Conservation (phyloP, 805 yeast species). For the Candida orba region DNA sequence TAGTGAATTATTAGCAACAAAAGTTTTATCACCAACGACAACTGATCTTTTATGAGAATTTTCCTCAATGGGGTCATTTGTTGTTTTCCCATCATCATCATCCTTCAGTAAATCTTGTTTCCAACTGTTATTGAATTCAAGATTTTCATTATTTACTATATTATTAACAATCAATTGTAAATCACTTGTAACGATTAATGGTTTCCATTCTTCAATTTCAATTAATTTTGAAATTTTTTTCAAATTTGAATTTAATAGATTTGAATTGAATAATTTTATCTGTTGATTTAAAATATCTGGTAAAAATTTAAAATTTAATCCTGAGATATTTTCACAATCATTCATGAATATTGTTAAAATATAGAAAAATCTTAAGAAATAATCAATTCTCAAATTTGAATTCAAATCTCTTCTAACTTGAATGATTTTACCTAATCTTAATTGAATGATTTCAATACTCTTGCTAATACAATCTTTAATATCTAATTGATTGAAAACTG, state of each 20-base stretch:
- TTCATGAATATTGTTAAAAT: slow-evolving; percentile 62
- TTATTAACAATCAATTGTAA: slow-evolving; percentile 46
- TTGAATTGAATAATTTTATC: slow-evolving; percentile 47
- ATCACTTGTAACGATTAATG: slow-evolving; percentile 43
- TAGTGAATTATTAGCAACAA: slow-evolving; percentile 49
- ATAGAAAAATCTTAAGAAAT: slow-evolving; percentile 60
- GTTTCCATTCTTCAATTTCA: slow-evolving; percentile 77
- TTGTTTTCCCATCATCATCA: slow-evolving; percentile 1
- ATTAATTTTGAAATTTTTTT: slow-evolving; percentile 40
- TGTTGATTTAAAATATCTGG: slow-evolving; percentile 64
- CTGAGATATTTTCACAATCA: slow-evolving; percentile 81
- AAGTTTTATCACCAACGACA: slow-evolving; percentile 47
- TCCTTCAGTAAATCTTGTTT: slow-evolving; percentile 24
- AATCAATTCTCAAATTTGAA: slow-evolving; percentile 47
- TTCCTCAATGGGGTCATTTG: slow-evolving; percentile 2
- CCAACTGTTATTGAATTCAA: slow-evolving; percentile 45
- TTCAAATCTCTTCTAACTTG: slow-evolving; percentile 70
- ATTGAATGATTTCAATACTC: slow-evolving; percentile 65
- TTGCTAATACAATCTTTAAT: slow-evolving; percentile 57
- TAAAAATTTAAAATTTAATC: slow-evolving; percentile 48
- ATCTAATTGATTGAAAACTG: slow-evolving; percentile 51
- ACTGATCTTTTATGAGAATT: slow-evolving; percentile 32
- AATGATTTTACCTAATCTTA: slow-evolving; percentile 69
- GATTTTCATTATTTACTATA: slow-evolving; percentile 39
- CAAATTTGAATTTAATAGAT: slow-evolving; percentile 46